Evolutionary conservation across 2,329 filamentous ascomycete genomes (phyloP).

Genomic region (Penicillium brevicompactum): DNA sequence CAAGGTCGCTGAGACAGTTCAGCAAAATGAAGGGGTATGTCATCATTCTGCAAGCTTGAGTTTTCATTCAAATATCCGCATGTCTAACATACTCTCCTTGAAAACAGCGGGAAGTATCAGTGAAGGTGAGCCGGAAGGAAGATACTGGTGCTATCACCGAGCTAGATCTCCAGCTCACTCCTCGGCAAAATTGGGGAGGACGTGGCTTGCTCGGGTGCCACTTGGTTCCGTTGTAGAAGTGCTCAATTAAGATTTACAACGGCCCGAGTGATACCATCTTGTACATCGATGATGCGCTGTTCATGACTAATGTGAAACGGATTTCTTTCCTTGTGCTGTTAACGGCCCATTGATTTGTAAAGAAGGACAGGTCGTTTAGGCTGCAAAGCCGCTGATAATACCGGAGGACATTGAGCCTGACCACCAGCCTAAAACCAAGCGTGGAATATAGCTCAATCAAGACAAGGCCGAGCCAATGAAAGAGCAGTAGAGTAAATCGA

Average conservation of each 20-base stretch:
- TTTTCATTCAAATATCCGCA: not conserved
- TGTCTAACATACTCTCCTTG: conserved; percentile 2
- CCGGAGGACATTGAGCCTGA: not conserved
- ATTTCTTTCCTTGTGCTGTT: not conserved
- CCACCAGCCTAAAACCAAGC: not conserved
- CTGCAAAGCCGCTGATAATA: not conserved
- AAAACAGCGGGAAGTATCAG: conserved; percentile 66
- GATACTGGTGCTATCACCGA: conserved; percentile 52
- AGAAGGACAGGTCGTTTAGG: not conserved
- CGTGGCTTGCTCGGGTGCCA: conserved; percentile 89
- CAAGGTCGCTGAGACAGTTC: conserved; percentile 86
- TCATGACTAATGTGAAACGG: conserved; percentile 19
- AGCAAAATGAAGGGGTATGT: conserved; percentile 84
- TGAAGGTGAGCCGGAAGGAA: conserved; percentile 63
- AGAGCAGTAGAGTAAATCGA: not conserved
- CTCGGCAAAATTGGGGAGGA: conserved; percentile 83
- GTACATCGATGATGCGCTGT: conserved; percentile 7
- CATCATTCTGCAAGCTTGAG: not conserved
- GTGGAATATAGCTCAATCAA: not conserved
- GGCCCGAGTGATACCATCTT: not conserved
- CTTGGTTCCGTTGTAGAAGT: conserved; percentile 72
- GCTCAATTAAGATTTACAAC: not conserved
- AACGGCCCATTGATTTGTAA: not conserved
- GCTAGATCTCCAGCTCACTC: conserved; percentile 71
- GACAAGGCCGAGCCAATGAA: not conserved